Conservation (phyloP, 495 filamentous ascomycete genomes). For the Trichoderma reesei region DNA sequence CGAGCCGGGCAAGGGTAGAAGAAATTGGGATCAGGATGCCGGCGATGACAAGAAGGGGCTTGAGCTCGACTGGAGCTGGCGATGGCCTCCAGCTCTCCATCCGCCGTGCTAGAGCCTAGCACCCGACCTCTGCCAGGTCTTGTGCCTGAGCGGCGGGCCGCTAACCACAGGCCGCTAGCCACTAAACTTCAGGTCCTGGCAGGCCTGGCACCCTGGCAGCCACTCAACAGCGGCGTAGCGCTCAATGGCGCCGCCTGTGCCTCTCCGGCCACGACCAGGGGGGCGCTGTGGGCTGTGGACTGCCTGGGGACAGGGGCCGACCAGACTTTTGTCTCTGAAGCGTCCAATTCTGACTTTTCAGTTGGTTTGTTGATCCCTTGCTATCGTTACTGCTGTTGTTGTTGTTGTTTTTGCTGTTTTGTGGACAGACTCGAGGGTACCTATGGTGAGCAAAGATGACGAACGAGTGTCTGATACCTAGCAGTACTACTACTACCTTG, state of each 20-base stretch:
- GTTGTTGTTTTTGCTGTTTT: too few relatives aligned
- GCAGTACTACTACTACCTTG: too few relatives aligned
- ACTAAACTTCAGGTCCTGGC: too few relatives aligned
- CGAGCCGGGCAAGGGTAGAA: background rate
- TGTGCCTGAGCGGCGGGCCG: background rate
- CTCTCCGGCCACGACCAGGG: background rate
- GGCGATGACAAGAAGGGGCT: slow-evolving; percentile 1
- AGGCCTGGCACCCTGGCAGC: too few relatives aligned
- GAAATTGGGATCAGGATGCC: background rate
- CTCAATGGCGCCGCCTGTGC: background rate
- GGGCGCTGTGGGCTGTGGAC: background rate
- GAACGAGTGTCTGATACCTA: too few relatives aligned
- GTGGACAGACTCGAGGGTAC: too few relatives aligned
- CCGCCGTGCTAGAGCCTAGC: background rate
- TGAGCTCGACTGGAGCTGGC: background rate
- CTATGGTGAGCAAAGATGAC: too few relatives aligned
- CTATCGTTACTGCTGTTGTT: too few relatives aligned
- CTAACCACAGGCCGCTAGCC: background rate
- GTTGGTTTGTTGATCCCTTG: too few relatives aligned
- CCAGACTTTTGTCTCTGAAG: background rate
- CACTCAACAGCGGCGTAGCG: too few relatives aligned
- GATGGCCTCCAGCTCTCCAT: background rate
- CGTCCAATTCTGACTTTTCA: too few relatives aligned
- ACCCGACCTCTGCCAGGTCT: background rate
- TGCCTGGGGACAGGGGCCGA: background rate